Evolutionary conservation across 768 basidiomycete genomes (phyloP).

Genomic region (Boletus rubescentipes): DNA sequence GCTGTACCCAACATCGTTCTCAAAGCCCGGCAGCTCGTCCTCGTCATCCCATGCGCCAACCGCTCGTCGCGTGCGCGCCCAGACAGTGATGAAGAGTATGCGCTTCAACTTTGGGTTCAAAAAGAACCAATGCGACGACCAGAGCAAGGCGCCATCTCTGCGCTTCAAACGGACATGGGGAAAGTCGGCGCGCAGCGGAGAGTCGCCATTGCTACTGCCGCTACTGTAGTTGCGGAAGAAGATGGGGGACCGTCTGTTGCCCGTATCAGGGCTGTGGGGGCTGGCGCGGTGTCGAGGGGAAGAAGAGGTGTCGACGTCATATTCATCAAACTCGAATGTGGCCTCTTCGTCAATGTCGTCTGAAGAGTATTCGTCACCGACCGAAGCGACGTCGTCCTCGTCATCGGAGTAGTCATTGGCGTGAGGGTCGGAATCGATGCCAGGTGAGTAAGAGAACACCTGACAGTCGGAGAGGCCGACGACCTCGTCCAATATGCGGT

Average conservation of each 20-base stretch:
- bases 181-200: constrained; percentile 37
- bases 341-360: constrained; percentile 73
- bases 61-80: constrained; percentile 74
- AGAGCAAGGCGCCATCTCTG: constrained; percentile 76
- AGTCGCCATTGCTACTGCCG: constrained; percentile 34
- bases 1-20: constrained; percentile 36
- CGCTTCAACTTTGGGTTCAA: constrained; percentile 90
- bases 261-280: constrained; percentile 3
- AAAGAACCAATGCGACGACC: constrained; percentile 99
- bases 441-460: constrained; percentile 92
- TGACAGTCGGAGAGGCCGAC: constrained; percentile 91
- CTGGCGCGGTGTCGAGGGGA: constrained; percentile 13
- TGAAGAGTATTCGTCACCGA: constrained; percentile 67
- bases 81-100: constrained; percentile 87
- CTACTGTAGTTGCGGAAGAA: constrained; percentile 34
- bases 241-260: constrained; percentile 9
- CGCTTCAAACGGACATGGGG: constrained; percentile 51
- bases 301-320: constrained; percentile 60
- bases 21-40: constrained; percentile 39
- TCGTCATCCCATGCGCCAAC: constrained; percentile 51
- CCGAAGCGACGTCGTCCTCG: constrained; percentile 69
- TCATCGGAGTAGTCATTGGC: constrained; percentile 78
- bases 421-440: constrained; percentile 93
- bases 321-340: constrained; percentile 78
- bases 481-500: constrained; percentile 84